phyloP scores from a whole-genome alignment of 169 alveolate species.

The Eimeria tenella region DNA sequence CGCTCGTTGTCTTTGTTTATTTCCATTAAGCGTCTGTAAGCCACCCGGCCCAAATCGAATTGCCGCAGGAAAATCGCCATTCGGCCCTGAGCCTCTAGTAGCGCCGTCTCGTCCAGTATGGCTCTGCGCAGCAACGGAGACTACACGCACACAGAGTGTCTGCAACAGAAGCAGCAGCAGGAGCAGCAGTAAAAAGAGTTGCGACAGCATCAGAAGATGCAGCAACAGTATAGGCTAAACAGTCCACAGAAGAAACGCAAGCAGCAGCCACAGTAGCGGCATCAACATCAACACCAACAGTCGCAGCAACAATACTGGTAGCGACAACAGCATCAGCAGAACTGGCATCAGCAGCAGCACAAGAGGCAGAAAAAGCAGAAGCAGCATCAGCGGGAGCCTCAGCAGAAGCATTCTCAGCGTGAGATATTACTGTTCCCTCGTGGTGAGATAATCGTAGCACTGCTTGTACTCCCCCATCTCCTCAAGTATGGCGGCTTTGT shows the following conservation, averaged over 20 bases:
- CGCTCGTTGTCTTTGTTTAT: constrained; percentile 43
- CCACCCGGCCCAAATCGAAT: constrained; percentile 29
- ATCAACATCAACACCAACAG: no score
- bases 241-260: no score
- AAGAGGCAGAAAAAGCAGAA: not conserved
- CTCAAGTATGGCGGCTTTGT: constrained; percentile 42
- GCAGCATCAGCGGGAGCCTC: not conserved
- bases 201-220: no score
- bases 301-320: not conserved
- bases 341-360: no score
- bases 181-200: no score
- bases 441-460: constrained; percentile 9
- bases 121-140: not conserved
- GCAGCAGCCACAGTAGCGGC: no score
- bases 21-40: not conserved
- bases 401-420: not conserved
- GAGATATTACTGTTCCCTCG: constrained; percentile 11
- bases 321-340: not conserved
- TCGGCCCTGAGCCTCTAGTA: constrained; percentile 59
- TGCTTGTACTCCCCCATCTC: constrained; percentile 34
- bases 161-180: no score
- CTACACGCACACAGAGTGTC: not conserved
- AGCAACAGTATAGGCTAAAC: no score
- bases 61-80: constrained; percentile 5
- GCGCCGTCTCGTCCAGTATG: not conserved